Evolutionary conservation across 1,139 yeast species (phyloP).

Genomic region (Hemisphaericaspora xylofermentans): DNA sequence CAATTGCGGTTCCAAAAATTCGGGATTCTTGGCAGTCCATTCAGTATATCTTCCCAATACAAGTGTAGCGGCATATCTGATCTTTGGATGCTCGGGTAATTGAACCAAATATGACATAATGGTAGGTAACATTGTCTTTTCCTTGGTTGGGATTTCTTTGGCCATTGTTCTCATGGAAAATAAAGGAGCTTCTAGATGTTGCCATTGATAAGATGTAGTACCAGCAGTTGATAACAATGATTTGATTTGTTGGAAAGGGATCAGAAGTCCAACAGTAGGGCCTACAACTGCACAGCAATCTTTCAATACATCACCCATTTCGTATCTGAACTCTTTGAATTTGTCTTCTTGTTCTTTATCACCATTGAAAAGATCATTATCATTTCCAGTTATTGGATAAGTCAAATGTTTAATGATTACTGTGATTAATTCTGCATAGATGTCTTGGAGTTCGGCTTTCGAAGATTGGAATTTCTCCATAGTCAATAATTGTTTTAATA

Average conservation of each 20-base stretch:
- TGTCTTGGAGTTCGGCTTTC: slow-evolving; percentile 53
- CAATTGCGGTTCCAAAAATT: slow-evolving; percentile 76
- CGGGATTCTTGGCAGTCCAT: slow-evolving; percentile 89
- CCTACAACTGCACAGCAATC: slow-evolving; percentile 94
- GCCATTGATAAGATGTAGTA: slow-evolving; percentile 58
- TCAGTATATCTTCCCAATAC: slow-evolving; percentile 93
- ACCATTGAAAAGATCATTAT: slow-evolving; percentile 49
- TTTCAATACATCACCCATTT: slow-evolving; percentile 93
- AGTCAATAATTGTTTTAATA: slow-evolving; percentile 69
- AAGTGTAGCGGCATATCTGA: slow-evolving; percentile 88
- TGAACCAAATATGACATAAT: slow-evolving; percentile 69
- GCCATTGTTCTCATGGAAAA: slow-evolving; percentile 95
- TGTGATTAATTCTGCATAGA: slow-evolving; percentile 63
- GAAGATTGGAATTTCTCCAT: slow-evolving; percentile 64
- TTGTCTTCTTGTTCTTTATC: slow-evolving; percentile 86
- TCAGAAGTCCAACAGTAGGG: slow-evolving; percentile 60
- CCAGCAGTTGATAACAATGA: slow-evolving; percentile 32
- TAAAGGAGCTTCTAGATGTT: slow-evolving; percentile 83
- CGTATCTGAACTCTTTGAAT: slow-evolving; percentile 90
- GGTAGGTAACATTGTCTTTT: slow-evolving; percentile 69
- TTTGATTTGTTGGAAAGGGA: slow-evolving; percentile 59
- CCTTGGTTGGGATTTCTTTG: slow-evolving; percentile 73
- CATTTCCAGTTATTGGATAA: slow-evolving; percentile 60
- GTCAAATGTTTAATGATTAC: slow-evolving; percentile 71
- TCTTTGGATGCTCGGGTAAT: slow-evolving; percentile 82